Evolutionary conservation across 352 stramenopile genomes (phyloP), one percentile per base, ranked within the genome.

Genomic region (Pythium sukuiense): DNA sequence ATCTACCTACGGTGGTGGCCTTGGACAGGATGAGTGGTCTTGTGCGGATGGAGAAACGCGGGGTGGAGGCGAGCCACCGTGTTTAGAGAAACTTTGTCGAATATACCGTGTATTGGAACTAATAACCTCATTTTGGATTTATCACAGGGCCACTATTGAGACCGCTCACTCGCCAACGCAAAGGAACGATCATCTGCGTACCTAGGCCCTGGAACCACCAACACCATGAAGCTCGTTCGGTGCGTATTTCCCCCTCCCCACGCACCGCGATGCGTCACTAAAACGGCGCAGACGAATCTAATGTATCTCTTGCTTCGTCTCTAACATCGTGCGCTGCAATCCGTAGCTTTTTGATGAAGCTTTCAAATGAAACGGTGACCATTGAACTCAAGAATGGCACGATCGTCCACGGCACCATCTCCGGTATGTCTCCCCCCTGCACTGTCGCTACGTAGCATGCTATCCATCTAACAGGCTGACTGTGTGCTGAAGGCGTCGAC

Each of bases 341-440:
- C 6, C 18, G 55, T 58, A 95, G 95, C 64, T 98, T 98, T 81
- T 91, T 98, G 73, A 98, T 98, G 95, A 99, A 99, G 77, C 85
- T 99, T 54, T 98, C 97, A 61, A 98, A 98, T 61, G 97, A 99
- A 83, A 98, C 97, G 61, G 97, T 99, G 39, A 99, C 97, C 35
- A 99, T 99, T 64, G 98, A 99, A 75, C 86, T 99, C n/a, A 99
- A 99, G 84, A 99, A 99, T 84, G 97, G 97, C 55, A 99, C 97
- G n/a, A 98, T 99, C 35, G 91, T 99, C 52, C 90, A 98, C 61
- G 98, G 98, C 58, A 99, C 98, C 2, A 97, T 99, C 59, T 95
- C 96, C 62, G 92, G 91, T 97, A 64, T 41, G 69, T 61, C 39
- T 58, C 16, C 43, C 59, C 24, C 37, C n/a, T n/a, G 24, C 50